Evolutionary conservation across 2,329 filamentous ascomycete species (phyloP).

Genomic region (Colletotrichum paranaense): DNA sequence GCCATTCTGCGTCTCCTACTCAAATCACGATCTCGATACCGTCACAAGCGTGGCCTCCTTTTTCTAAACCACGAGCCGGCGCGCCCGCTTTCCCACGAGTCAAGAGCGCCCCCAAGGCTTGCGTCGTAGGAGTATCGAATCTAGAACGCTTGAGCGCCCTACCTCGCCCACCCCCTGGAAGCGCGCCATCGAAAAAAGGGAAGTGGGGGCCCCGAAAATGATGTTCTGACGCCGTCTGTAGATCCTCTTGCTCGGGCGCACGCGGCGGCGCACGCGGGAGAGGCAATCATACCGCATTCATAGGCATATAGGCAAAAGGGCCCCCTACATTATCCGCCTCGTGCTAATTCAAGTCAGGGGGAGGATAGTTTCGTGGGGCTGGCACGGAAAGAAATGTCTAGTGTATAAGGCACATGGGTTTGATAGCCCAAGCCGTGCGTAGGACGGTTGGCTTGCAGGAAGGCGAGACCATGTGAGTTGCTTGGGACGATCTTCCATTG

Average conservation of each 20-base stretch:
- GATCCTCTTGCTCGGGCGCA: not conserved
- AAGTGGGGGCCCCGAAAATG: not conserved
- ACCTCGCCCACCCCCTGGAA: not conserved
- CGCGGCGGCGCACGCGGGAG: not conserved
- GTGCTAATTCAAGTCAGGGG: not conserved
- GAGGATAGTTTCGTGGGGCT: not conserved
- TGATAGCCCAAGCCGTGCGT: not conserved
- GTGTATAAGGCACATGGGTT: not conserved
- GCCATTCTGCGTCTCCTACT: not conserved
- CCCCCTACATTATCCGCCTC: not conserved
- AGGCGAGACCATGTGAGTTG: not conserved
- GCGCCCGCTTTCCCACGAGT: not conserved
- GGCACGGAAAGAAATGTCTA: not conserved
- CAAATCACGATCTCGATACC: not conserved
- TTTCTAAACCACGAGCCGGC: not conserved
- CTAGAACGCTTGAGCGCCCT: not conserved
- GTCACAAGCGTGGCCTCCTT: not conserved
- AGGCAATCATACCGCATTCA: not conserved
- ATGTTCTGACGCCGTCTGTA: slow-evolving; percentile 1
- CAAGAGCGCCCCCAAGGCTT: not conserved
- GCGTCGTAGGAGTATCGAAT: not conserved
- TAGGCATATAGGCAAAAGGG: not conserved
- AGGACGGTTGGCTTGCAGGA: not conserved
- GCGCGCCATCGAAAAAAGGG: not conserved
- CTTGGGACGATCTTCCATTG: not conserved